phyloP scores from a whole-genome alignment of 2,329 filamentous ascomycete species.

The Chlorencoelia australis region DNA sequence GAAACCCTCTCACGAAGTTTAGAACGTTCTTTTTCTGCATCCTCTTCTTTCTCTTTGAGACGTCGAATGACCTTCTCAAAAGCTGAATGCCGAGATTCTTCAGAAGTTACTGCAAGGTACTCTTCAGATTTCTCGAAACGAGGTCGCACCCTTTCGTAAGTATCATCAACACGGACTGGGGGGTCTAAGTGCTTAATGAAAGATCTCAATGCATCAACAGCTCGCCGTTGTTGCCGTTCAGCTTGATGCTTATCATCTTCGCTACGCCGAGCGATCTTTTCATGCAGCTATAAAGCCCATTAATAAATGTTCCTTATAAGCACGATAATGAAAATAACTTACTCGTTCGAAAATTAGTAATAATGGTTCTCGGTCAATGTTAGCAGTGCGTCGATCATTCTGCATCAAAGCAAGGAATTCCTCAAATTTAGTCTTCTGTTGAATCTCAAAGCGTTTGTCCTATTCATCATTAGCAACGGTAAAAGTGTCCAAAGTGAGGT shows the following conservation, averaged over 20 bases:
- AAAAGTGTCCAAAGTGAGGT: not conserved
- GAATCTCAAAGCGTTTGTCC: constrained; percentile 89
- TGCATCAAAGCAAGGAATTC: constrained; percentile 78
- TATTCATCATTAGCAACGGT: constrained; percentile 35
- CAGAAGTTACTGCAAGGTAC: constrained; percentile 71
- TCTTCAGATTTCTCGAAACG: constrained; percentile 75
- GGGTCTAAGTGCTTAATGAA: constrained; percentile 86
- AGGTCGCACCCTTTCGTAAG: constrained; percentile 77
- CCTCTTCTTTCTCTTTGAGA: constrained; percentile 83
- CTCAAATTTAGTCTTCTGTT: constrained; percentile 74
- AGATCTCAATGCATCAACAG: constrained; percentile 74
- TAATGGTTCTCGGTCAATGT: constrained; percentile 71
- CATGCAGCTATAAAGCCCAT: constrained; percentile 50
- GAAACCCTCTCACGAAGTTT: constrained; percentile 48
- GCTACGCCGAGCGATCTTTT: constrained; percentile 71
- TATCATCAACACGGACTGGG: constrained; percentile 65
- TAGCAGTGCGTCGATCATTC: constrained; percentile 78
- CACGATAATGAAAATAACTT: constrained; percentile 25
- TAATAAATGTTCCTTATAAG: constrained; percentile 14
- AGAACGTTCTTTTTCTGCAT: constrained; percentile 56
- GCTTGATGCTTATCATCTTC: constrained; percentile 76
- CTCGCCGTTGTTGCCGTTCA: constrained; percentile 77
- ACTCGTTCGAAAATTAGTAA: constrained; percentile 76
- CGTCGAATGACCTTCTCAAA: constrained; percentile 91
- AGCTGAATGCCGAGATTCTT: constrained; percentile 70